Evolutionary conservation across 2,329 filamentous ascomycete genomes (phyloP).

Genomic region (Colletotrichum sp.): DNA sequence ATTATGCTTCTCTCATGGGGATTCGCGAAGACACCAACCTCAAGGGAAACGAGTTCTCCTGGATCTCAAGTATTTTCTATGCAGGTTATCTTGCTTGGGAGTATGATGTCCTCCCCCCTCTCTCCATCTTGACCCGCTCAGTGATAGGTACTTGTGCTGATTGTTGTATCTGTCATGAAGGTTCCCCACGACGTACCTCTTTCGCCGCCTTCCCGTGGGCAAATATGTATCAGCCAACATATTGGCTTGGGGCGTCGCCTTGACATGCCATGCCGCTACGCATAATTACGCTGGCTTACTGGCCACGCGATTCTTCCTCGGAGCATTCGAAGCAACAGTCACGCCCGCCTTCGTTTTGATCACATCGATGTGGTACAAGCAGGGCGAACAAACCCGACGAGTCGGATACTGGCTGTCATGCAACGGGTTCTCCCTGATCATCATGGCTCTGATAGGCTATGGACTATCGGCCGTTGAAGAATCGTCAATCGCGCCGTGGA

Average conservation of each 20-base stretch:
- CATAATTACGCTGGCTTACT: slow-evolving; percentile 26
- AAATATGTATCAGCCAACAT: slow-evolving; percentile 40
- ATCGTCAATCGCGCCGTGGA: slow-evolving; percentile 22
- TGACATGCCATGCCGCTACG: slow-evolving; percentile 24
- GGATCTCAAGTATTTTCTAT: slow-evolving; percentile 26
- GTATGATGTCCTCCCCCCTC: not conserved
- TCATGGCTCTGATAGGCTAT: slow-evolving; percentile 24
- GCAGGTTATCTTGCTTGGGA: slow-evolving; percentile 25
- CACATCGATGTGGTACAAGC: slow-evolving; percentile 29
- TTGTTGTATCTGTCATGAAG: not conserved
- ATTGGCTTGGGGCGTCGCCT: slow-evolving; percentile 43
- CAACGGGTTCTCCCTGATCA: slow-evolving; percentile 24
- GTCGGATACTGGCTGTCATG: slow-evolving; percentile 27
- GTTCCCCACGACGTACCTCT: slow-evolving; percentile 40
- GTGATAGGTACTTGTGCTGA: not conserved
- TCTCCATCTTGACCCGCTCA: not conserved
- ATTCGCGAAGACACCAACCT: slow-evolving; percentile 19
- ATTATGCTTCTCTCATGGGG: slow-evolving; percentile 19
- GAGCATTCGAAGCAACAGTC: slow-evolving; percentile 28
- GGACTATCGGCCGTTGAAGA: slow-evolving; percentile 21
- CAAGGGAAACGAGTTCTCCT: slow-evolving; percentile 22
- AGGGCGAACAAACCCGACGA: slow-evolving; percentile 34
- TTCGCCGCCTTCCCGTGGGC: slow-evolving; percentile 35
- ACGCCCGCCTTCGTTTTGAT: slow-evolving; percentile 29
- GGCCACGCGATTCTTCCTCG: slow-evolving; percentile 26